Evolutionary conservation across 208 protist species (phyloP).

Genomic region (Acanthamoeba healyi): DNA sequence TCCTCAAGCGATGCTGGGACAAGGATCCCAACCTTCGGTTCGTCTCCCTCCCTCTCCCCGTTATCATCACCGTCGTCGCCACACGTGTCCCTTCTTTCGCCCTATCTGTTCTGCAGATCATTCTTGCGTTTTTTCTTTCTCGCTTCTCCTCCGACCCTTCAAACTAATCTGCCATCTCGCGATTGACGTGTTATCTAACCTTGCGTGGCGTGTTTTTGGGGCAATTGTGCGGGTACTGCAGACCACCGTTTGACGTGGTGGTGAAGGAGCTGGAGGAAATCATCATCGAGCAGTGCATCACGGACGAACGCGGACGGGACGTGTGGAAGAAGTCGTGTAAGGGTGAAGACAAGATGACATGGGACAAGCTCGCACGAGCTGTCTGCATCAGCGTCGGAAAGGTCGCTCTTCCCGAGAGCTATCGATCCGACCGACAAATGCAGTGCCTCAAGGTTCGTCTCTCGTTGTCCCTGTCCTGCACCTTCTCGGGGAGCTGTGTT

Average conservation of each 20-base stretch:
- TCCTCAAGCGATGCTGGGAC: conserved; percentile 57
- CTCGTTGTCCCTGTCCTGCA: no score
- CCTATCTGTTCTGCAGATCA: conserved; percentile 5
- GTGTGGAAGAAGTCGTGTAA: conserved; percentile 53
- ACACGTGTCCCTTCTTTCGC: no score
- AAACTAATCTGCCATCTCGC: no score
- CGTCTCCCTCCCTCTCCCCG: not conserved
- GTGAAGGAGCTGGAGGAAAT: conserved; percentile 72
- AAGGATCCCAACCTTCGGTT: not conserved
- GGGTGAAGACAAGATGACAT: conserved; percentile 55
- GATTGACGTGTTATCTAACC: no score
- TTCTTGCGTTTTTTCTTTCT: not conserved
- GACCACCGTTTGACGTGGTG: conserved; percentile 57
- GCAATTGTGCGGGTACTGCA: no score
- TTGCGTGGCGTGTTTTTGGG: no score
- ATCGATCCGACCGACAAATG: conserved; percentile 17
- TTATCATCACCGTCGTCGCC: not conserved
- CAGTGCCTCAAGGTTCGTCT: conserved; percentile 48
- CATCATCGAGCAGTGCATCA: conserved; percentile 56
- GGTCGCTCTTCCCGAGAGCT: conserved; percentile 15
- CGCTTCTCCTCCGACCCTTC: not conserved
- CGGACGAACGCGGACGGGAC: not conserved
- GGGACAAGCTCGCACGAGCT: not conserved
- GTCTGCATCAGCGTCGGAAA: conserved; percentile 15
- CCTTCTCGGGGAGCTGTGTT: not conserved